Percentiles rank a stretch among this genome's conserved stretches.
Evolutionary conservation across 2,329 filamentous ascomycete genomes (phyloP).

Genomic region (Penicillium frequentans): DNA sequence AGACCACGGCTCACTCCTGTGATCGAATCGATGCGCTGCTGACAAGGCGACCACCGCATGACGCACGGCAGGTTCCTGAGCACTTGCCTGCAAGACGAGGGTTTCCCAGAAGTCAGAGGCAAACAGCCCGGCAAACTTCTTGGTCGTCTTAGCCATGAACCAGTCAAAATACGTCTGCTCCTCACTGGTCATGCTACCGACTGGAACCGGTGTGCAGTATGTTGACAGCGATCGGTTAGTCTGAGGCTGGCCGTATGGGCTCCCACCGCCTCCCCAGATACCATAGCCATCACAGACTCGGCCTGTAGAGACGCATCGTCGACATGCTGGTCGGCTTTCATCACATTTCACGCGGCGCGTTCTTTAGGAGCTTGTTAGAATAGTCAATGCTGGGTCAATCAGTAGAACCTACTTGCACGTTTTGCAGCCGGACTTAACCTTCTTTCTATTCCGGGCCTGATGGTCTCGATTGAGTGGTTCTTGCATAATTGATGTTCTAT

Average conservation of each 20-base stretch:
- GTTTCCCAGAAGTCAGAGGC: conserved; percentile 40
- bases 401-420: conserved; percentile 32
- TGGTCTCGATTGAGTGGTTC: conserved; percentile 28
- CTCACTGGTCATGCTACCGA: conserved; percentile 16
- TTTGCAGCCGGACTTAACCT: conserved; percentile 30
- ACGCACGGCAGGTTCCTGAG: conserved; percentile 41
- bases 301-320: conserved; percentile 35
- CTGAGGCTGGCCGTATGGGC: conserved; percentile 20
- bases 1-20: conserved; percentile 1
- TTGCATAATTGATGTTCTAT: neutral
- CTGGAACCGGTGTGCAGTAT: conserved; percentile 13
- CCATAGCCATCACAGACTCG: conserved; percentile 45
- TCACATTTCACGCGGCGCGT: conserved; percentile 38
- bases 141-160: conserved; percentile 24
- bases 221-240: conserved; percentile 14
- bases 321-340: conserved; percentile 38
- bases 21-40: conserved; percentile 33
- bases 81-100: conserved; percentile 41
- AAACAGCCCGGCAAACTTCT: conserved; percentile 39
- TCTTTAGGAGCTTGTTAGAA: conserved; percentile 8
- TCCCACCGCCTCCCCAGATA: conserved; percentile 41
- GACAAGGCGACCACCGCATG: conserved; percentile 45
- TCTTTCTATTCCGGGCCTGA: neutral
- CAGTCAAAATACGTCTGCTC: conserved; percentile 30
- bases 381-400: no score